Conservation (phyloP, 2,329 filamentous ascomycete species). For the Fusarium compactum region DNA sequence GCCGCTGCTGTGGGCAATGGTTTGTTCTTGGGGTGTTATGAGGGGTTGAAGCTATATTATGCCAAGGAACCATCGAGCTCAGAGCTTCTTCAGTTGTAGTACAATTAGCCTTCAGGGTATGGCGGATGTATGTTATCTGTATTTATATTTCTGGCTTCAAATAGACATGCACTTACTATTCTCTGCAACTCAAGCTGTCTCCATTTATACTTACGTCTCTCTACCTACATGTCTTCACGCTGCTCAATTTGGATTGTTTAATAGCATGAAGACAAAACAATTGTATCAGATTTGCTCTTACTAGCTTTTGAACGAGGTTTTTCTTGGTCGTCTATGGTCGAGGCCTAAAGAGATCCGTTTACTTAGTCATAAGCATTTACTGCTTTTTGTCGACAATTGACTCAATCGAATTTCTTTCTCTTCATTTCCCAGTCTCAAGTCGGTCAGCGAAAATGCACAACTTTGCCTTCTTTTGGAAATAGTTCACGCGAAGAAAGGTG, state of each 20-base stretch:
- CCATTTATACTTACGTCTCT: too few relatives aligned
- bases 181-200: too few relatives aligned
- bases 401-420: too few relatives aligned
- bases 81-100: neutral
- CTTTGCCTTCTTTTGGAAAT: slow-evolving; percentile 21
- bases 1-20: slow-evolving; percentile 31
- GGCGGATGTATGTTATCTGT: neutral
- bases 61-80: neutral
- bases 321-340: too few relatives aligned
- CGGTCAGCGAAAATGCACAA: neutral
- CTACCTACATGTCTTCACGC: too few relatives aligned
- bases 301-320: too few relatives aligned
- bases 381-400: neutral
- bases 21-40: slow-evolving; percentile 28
- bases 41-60: slow-evolving; percentile 27
- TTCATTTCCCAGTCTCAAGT: neutral
- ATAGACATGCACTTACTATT: too few relatives aligned
- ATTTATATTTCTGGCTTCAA: too few relatives aligned
- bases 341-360: too few relatives aligned
- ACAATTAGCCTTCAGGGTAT: neutral
- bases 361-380: neutral
- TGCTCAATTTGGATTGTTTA: too few relatives aligned
- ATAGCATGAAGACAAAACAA: too few relatives aligned
- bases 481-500: neutral
- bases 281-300: too few relatives aligned